A percentile compares a stretch with the other conserved stretches of the same genome.
Evolutionary conservation across 1,139 yeast species (phyloP).

Genomic region (Debaryomyces sp.): DNA sequence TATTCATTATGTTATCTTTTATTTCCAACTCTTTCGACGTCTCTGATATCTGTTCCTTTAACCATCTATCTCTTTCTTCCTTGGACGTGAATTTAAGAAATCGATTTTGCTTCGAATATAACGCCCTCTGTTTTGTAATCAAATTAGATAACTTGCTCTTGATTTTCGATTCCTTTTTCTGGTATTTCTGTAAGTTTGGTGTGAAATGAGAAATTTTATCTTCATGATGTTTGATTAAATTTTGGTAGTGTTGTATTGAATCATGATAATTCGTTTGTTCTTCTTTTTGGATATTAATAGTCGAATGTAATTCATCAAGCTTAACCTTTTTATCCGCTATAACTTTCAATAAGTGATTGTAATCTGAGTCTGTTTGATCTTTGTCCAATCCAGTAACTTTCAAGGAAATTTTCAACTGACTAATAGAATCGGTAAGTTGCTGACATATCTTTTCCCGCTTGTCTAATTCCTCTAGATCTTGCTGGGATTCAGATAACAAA

Average conservation of each 20-base stretch:
- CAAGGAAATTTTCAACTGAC: conserved; percentile 39
- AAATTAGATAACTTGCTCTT: conserved; percentile 46
- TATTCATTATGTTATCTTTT: conserved; percentile 28
- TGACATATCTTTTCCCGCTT: conserved; percentile 49
- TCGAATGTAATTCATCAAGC: conserved; percentile 31
- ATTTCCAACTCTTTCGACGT: conserved; percentile 21
- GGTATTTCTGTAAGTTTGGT: conserved; percentile 48
- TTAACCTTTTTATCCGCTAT: conserved; percentile 46
- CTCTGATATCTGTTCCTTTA: conserved; percentile 37
- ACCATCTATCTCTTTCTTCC: conserved; percentile 70
- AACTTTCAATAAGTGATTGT: conserved; percentile 45
- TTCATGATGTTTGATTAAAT: conserved; percentile 25
- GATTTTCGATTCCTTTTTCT: conserved; percentile 40
- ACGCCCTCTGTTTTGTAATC: conserved; percentile 58
- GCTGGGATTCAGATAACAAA: conserved; percentile 48
- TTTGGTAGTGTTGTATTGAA: conserved; percentile 23
- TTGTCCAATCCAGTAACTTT: conserved; percentile 52
- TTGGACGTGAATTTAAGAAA: conserved; percentile 59
- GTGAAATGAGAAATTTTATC: conserved; percentile 23
- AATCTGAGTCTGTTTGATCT: conserved; percentile 52
- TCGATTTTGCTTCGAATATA: conserved; percentile 76
- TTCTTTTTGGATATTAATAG: conserved; percentile 18
- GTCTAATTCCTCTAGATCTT: conserved; percentile 48
- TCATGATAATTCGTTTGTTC: conserved; percentile 16
- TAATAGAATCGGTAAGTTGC: conserved; percentile 50